These are phyloP conservation scores for Flaveria brownii DNA, from an alignment of 129 eudicot genomes.

Conservation along the genomic window DNA sequence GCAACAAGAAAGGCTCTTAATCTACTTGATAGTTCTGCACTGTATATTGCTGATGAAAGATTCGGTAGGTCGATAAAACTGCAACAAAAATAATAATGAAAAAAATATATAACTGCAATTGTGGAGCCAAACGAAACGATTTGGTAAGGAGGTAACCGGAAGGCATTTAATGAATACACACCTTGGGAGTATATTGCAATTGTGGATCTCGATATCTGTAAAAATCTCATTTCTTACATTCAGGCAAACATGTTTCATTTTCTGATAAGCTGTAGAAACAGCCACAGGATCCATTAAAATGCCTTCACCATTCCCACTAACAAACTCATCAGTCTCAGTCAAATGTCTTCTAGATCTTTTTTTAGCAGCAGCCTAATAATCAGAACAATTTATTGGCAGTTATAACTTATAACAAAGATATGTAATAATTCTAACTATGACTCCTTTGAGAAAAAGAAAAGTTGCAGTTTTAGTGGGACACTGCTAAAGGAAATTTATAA, in stretches of 20 bases:
- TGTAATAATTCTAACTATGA: background rate
- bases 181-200: constrained; percentile 85
- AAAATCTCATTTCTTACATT: constrained; percentile 71
- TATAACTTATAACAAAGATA: constrained; percentile 6
- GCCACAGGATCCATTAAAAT: constrained; percentile 58
- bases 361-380: constrained; percentile 70
- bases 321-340: constrained; percentile 74
- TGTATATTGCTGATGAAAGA: constrained; percentile 75
- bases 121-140: background rate
- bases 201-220: constrained; percentile 80
- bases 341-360: constrained; percentile 81
- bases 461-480: background rate
- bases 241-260: constrained; percentile 70
- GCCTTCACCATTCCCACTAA: constrained; percentile 66
- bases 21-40: constrained; percentile 74
- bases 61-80: constrained; percentile 84
- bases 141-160: background rate
- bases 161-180: constrained; percentile 4
- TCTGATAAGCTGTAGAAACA: constrained; percentile 65
- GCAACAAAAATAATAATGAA: constrained; percentile 22
- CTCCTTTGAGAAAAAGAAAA: background rate
- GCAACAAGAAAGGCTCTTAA: constrained; percentile 77
- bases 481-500: background rate
- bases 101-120: background rate
- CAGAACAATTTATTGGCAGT: constrained; percentile 4